phyloP scores from a whole-genome alignment of 768 basidiomycete species.

The Baorangia bicolor region DNA sequence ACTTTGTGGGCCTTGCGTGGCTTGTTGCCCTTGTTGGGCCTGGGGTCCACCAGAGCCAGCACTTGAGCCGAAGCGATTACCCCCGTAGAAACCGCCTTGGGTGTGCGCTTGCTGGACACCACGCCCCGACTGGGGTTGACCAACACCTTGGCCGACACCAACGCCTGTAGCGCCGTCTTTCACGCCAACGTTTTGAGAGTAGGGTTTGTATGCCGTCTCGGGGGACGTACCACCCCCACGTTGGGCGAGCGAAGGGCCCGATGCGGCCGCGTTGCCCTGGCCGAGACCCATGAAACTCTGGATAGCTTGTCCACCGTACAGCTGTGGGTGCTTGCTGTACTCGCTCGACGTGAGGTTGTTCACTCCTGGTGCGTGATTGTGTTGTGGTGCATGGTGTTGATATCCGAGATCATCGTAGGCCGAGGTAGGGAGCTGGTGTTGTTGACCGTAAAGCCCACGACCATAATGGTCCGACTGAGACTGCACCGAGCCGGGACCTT shows the following conservation, averaged over 20 bases:
- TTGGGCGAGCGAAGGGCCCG: slow-evolving; percentile 47
- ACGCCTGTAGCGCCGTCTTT: slow-evolving; percentile 59
- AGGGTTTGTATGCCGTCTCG: slow-evolving; percentile 75
- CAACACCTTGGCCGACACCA: slow-evolving; percentile 37
- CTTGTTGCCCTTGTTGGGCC: slow-evolving; percentile 46
- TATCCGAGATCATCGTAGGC: slow-evolving; percentile 53
- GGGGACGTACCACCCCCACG: slow-evolving; percentile 56
- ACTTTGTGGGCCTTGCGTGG: slow-evolving; percentile 32
- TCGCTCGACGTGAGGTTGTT: slow-evolving; percentile 41
- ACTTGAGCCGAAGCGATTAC: slow-evolving; percentile 42
- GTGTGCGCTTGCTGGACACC: slow-evolving; percentile 44
- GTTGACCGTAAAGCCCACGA: slow-evolving; percentile 66
- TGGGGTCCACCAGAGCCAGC: slow-evolving; percentile 46
- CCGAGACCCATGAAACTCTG: slow-evolving; percentile 73
- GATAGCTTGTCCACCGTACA: slow-evolving; percentile 56
- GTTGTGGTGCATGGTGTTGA: slow-evolving; percentile 54
- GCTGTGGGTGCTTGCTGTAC: slow-evolving; percentile 44
- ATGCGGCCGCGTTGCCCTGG: slow-evolving; percentile 38
- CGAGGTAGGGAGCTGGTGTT: slow-evolving; percentile 44
- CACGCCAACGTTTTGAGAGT: slow-evolving; percentile 47
- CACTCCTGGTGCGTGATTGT: slow-evolving; percentile 51
- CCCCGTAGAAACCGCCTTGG: slow-evolving; percentile 47
- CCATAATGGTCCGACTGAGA: slow-evolving; percentile 58
- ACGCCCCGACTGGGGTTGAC: slow-evolving; percentile 40
- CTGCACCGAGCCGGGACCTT: slow-evolving; percentile 54